These are phyloP conservation scores for Hericium coralloides DNA, from an alignment of 768 basidiomycete species.

Conservation along the genomic window DNA sequence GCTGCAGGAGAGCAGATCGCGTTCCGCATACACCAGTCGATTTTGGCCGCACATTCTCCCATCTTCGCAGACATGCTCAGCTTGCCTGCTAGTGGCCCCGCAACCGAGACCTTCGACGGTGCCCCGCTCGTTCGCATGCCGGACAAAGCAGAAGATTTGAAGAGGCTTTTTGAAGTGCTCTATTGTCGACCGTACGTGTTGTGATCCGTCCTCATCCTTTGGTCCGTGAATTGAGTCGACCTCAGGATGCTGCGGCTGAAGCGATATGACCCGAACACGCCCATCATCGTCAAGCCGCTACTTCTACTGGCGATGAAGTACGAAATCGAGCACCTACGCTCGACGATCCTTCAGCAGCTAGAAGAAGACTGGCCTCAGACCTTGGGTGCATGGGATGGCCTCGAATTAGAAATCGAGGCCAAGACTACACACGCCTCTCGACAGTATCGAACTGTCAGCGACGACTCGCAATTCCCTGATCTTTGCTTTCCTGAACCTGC, in stretches of 20 bases:
- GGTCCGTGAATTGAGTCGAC: neutral
- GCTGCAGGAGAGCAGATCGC: no score
- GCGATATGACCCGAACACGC: neutral
- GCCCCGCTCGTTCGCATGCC: neutral
- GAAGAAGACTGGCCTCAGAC: neutral
- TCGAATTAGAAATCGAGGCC: neutral
- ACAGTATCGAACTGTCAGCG: neutral
- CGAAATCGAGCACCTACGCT: neutral
- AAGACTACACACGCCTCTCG: neutral
- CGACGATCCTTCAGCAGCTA: neutral
- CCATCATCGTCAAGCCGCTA: neutral
- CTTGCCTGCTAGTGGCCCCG: neutral
- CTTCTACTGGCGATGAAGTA: neutral
- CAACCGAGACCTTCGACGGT: neutral
- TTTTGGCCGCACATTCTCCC: neutral
- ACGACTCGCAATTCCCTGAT: neutral
- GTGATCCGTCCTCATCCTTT: no score
- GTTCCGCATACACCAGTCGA: neutral
- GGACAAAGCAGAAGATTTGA: neutral
- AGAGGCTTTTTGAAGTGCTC: neutral
- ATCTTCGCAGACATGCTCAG: neutral
- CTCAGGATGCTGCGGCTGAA: neutral
- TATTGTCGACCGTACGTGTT: neutral
- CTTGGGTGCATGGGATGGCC: neutral
- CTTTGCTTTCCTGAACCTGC: neutral